These are phyloP conservation scores for Phialophora chinensis DNA, from an alignment of 2,329 filamentous ascomycete species.

Conservation along the genomic window DNA sequence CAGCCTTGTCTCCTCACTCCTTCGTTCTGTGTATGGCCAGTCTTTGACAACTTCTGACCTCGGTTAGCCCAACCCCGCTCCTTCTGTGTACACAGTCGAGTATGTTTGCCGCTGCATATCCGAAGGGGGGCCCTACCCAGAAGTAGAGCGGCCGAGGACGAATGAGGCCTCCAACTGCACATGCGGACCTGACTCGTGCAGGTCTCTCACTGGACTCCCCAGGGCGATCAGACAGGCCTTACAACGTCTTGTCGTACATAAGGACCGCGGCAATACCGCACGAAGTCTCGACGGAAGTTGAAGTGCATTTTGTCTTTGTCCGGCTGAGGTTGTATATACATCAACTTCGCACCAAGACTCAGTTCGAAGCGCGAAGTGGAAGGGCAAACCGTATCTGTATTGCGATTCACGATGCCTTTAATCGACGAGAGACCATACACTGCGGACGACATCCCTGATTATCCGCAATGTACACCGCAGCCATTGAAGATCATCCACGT, in stretches of 20 bases:
- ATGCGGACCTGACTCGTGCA: not conserved
- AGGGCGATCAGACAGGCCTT: not conserved
- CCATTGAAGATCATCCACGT: conserved; percentile 36
- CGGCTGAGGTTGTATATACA: not conserved
- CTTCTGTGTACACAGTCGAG: not conserved
- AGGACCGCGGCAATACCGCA: not conserved
- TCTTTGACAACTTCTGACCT: not conserved
- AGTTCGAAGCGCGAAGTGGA: not conserved
- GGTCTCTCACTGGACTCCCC: not conserved
- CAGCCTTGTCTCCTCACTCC: not conserved
- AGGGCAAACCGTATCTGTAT: not conserved
- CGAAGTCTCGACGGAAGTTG: not conserved
- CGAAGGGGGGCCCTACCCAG: not conserved
- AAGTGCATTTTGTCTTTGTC: not conserved
- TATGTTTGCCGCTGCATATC: not conserved
- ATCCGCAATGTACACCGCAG: conserved; percentile 31
- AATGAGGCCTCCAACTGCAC: not conserved
- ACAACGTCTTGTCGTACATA: not conserved
- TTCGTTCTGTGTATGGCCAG: not conserved
- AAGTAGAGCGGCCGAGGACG: not conserved
- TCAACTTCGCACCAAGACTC: not conserved
- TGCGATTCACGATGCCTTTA: conserved; percentile 14
- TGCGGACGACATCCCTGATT: conserved; percentile 26
- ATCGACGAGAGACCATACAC: conserved; percentile 20
- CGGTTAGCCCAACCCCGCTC: conserved; percentile 14